Conservation (phyloP, 495 filamentous ascomycete genomes). For the Penicillium roqueforti region DNA sequence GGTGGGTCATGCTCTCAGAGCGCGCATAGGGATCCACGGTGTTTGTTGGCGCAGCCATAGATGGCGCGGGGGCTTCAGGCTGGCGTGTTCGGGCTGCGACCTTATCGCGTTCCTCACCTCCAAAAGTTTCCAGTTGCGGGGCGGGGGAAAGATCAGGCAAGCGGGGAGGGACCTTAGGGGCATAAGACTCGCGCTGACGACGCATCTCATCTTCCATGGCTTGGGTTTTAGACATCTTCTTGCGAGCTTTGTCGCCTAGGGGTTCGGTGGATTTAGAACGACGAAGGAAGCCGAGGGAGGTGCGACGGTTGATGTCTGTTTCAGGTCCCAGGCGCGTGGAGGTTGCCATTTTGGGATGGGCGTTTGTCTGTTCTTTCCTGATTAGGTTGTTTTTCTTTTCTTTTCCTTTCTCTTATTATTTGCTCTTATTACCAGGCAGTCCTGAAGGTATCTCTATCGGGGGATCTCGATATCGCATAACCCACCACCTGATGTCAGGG, state of each 20-base stretch:
- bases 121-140: slow-evolving; percentile 65
- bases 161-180: slow-evolving; percentile 69
- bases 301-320: slow-evolving; percentile 28
- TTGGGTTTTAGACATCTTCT: slow-evolving; percentile 56
- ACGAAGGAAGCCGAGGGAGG: slow-evolving; percentile 63
- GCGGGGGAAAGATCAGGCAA: slow-evolving; percentile 71
- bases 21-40: slow-evolving; percentile 72
- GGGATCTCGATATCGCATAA: not conserved
- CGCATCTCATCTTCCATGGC: slow-evolving; percentile 65
- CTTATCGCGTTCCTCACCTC: slow-evolving; percentile 56
- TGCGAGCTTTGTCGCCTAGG: slow-evolving; percentile 48
- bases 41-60: slow-evolving; percentile 41
- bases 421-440: too few species aligned
- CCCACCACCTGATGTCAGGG: not conserved
- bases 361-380: slow-evolving; percentile 2
- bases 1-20: slow-evolving; percentile 93
- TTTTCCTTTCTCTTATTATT: too few species aligned
- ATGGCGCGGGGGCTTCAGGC: slow-evolving; percentile 11
- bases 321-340: slow-evolving; percentile 21
- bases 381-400: not conserved
- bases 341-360: slow-evolving; percentile 18
- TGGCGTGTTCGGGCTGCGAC: slow-evolving; percentile 15
- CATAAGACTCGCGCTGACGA: slow-evolving; percentile 61
- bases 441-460: not conserved
- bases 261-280: slow-evolving; percentile 75